phyloP scores from a whole-genome alignment of 148 eudicot genomes.

The Cornus suecica region DNA sequence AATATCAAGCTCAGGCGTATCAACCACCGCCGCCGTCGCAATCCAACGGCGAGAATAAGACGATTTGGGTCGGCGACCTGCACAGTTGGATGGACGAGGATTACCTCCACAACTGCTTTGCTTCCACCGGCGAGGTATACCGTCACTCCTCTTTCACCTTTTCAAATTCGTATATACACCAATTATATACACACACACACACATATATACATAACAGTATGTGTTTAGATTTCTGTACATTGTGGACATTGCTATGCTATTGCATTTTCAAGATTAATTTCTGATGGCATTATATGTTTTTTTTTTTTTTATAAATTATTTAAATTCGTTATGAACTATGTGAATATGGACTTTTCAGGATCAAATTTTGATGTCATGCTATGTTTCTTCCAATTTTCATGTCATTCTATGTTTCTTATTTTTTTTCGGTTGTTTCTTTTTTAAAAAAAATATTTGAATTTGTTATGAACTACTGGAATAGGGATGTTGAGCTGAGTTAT shows the following conservation, averaged over 20 bases:
- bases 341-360: too few relatives aligned
- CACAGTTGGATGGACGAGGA: conserved; percentile 98
- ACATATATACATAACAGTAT: background rate
- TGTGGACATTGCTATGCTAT: background rate
- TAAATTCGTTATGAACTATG: too few relatives aligned
- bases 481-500: too few relatives aligned
- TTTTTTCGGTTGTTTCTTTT: too few relatives aligned
- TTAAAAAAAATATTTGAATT: too few relatives aligned
- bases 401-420: too few relatives aligned
- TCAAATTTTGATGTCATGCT: too few relatives aligned
- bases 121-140: conserved; percentile 69
- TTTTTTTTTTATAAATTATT: background rate
- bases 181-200: too few relatives aligned
- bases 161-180: background rate
- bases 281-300: background rate
- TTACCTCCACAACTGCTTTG: conserved; percentile 74
- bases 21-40: too few relatives aligned
- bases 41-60: conserved; percentile 66
- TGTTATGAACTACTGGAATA: too few relatives aligned
- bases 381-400: too few relatives aligned
- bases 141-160: background rate
- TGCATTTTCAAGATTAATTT: background rate
- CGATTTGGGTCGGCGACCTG: conserved; percentile 97
- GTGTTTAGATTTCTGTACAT: background rate
- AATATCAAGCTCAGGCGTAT: conserved; percentile 22